Base-by-base conservation (phyloP, 2,329 filamentous ascomycete species). In the Beauveria australis region DNA sequence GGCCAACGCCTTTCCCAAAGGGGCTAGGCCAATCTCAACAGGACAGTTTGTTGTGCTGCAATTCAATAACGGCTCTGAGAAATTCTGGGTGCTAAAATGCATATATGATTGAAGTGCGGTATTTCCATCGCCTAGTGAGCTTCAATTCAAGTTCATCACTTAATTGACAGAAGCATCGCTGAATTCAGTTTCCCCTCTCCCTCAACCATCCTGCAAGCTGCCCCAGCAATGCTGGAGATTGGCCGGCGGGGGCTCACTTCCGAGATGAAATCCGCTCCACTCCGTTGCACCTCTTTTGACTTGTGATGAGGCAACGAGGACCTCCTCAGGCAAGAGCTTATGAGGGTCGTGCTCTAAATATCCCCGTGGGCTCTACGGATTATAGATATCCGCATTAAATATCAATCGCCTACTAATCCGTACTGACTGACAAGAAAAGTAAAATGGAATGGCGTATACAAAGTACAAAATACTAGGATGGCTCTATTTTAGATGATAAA, bases 11-110 rank as follows among this genome's bases (percentile, higher is more conserved):
- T 61, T 49, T n/a, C 62, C 63, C 28, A 63, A 66, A 71, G 60
- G 30, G 69, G 71, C 55, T 70, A 71, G 66, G 70, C 65, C 43
- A 57, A 47, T 33, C 47, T 48, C 61, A 57, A 55, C 56, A 55
- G 51, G n/a, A 37, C 33, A 6, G 26, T 33, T 24, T 3, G 2
- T 12, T 44, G 22, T 12, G 40, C 41, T 43, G 7, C 41, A 43
- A 43, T 43, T n/a, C 41, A 43, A 18, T 37, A 37, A 16, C 14
- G 33, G 33, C 33, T 33, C 30, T 37, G 5, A 16, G 5, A 6
- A 37, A 37, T 3, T 37, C 5, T 16, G 0, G 5, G 33, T 37
- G 14, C 12, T 16, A 6, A 37, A 6, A 16, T 37, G 5, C 33
- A 14, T 37, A 16, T 37, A 16, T 37, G 1, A 37, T 37, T 16